Evolutionary conservation across 2,329 filamentous ascomycete species (phyloP).

Genomic region (Blumeria graminis): DNA sequence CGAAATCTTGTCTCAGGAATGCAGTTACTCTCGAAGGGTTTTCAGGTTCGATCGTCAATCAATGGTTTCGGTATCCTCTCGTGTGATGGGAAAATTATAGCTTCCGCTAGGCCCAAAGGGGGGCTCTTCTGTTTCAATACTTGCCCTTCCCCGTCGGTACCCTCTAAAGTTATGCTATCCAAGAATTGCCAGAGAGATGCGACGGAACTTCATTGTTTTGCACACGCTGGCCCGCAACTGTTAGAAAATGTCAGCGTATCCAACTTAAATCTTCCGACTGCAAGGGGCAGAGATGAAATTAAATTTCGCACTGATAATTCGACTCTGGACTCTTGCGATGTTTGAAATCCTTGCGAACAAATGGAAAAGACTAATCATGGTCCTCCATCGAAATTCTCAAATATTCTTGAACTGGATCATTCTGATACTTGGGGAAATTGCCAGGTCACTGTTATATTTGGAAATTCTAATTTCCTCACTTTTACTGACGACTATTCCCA

Average conservation of each 20-base stretch:
- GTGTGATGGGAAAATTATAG: not conserved
- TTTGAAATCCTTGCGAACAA: not conserved
- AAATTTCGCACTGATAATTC: not conserved
- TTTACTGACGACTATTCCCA: not conserved
- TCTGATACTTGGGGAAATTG: not conserved
- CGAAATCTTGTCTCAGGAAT: not conserved
- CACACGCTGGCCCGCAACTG: not conserved
- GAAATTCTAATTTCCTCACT: not conserved
- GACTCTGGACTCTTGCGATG: not conserved
- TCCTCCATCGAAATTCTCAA: not conserved
- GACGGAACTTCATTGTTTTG: no score
- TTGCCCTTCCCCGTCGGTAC: no score
- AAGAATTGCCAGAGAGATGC: no score
- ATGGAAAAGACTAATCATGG: not conserved
- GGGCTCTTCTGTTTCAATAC: no score
- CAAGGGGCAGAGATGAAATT: not conserved
- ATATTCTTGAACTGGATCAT: not conserved
- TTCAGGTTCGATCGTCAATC: not conserved
- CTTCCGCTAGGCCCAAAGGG: not conserved
- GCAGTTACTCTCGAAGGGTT: not conserved
- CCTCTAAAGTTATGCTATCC: no score
- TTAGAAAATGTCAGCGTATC: not conserved
- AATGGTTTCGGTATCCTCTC: not conserved
- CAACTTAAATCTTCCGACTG: not conserved
- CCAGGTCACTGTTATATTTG: not conserved